Evolutionary conservation across 768 basidiomycete species (phyloP), one percentile per base, ranked within the genome.

Genomic region (Tephrocybe sp.): DNA sequence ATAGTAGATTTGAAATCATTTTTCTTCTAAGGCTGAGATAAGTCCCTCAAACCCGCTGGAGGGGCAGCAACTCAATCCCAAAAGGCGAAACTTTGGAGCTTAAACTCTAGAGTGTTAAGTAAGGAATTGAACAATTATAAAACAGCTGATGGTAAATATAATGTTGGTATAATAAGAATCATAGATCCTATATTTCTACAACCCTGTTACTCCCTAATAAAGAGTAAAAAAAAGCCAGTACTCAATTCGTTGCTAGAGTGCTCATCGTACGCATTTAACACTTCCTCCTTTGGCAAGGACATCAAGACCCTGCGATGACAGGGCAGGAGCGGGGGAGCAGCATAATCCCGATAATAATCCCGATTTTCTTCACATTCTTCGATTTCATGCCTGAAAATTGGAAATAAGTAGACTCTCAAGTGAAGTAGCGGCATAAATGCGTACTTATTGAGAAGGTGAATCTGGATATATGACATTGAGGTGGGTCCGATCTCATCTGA

Each of bases 301-400:
- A 26, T 26, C 13, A 16, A 14, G 31, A 58, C 41, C 23, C 17
- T 40, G 31, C 42, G 36, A 14, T 33, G 41, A 10, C 45, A 13
- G 16, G 48, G 41, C 17, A 33, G 39, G 36, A 33, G n/a, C 36
- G 53, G 45, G 17, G 33, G 26, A 16, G 65, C 62, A 40, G 59
- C 57, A 39, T 59, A 68, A 47, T 64, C 58, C 55, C 53, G 58
- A 45, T 59, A 69, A 45, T 66, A 71, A 48, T 71, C 65, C 51
- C 49, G 55, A 39, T 70, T 54, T 17, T 65, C 40, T 36, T 56
- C 49, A 26, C 60, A 59, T 14, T 52, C 22, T 14, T 47, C 26
- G 17, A 56, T 53, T 8, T 55, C 36, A 52, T 68, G 67, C 35
- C 65, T 65, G 23, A 5, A 42, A 19, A 31, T 23, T 26, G 16